phyloP scores from a whole-genome alignment of 148 eudicot genomes.

The Fallopia convolvulus region DNA sequence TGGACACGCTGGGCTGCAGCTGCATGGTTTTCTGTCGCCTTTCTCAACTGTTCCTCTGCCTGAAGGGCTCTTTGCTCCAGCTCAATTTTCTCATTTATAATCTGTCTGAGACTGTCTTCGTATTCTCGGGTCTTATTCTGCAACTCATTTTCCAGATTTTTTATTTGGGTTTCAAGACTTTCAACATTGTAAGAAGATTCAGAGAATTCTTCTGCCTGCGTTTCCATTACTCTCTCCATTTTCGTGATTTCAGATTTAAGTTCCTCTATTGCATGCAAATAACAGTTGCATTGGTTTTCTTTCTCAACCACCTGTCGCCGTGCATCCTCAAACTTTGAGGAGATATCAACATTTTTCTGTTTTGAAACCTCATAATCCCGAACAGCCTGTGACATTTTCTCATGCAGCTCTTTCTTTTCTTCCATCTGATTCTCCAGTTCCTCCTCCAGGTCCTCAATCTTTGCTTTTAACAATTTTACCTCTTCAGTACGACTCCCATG shows the following conservation, averaged over 20 bases:
- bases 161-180: slow-evolving; percentile 52
- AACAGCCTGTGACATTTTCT: slow-evolving; percentile 32
- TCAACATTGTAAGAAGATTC: slow-evolving; percentile 37
- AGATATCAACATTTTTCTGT: slow-evolving; percentile 46
- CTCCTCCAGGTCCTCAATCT: slow-evolving; percentile 33
- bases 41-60: slow-evolving; percentile 70
- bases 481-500: slow-evolving; percentile 22
- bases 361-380: slow-evolving; percentile 44
- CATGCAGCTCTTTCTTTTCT: slow-evolving; percentile 39
- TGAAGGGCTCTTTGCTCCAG: slow-evolving; percentile 61
- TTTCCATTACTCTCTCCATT: slow-evolving; percentile 44
- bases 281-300: slow-evolving; percentile 50
- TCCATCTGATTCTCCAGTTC: slow-evolving; percentile 52
- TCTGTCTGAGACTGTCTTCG: slow-evolving; percentile 43
- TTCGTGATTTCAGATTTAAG: slow-evolving; percentile 47
- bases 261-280: slow-evolving; percentile 40
- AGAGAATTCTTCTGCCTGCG: slow-evolving; percentile 50
- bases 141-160: slow-evolving; percentile 49
- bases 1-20: slow-evolving; percentile 51
- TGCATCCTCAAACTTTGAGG: slow-evolving; percentile 36
- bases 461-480: slow-evolving; percentile 30
- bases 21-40: slow-evolving; percentile 37
- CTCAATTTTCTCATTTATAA: slow-evolving; percentile 36
- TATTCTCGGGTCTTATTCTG: slow-evolving; percentile 52
- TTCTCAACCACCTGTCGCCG: slow-evolving; percentile 41